Evolutionary conservation across 805 yeast genomes (phyloP), one percentile per base, ranked within the genome.

Genomic region (Huiozyma naganishii): DNA sequence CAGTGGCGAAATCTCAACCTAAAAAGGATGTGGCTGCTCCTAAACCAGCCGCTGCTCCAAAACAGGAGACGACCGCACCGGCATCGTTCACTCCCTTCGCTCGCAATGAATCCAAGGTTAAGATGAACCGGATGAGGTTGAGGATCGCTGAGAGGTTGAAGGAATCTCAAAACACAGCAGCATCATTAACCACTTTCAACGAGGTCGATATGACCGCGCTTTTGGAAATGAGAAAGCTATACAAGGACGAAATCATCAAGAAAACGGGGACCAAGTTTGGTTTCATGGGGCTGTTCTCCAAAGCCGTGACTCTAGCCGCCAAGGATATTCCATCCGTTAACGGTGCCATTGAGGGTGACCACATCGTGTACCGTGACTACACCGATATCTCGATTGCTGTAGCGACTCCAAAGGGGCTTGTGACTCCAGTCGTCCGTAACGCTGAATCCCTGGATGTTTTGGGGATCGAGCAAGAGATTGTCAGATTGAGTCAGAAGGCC

Each of bases 111-210:
- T 83, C 80, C 63, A 79, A 88, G 65, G 94, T 92, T 52, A 90
- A 90, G 76, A 90, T 90, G 97, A 92, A 89, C 80, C 85, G 98
- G 74, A 92, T 90, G 97, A 83, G 98, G 72, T 70, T 86, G 71
- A 86, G 98, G 76, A 92, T 92, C 54, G 95, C 98, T 48, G 97
- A 90, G 74, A 86, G 98, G 72, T 83, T 90, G 64, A 90, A 90
- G 86, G 97, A 92, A 74, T 85, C 97, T 32, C 98, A 90, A 72
- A 92, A 92, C 76, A 89, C 97, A 45, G 95, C 97, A 53, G 98
- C 98, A 34, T 86, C 97, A 39, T 78, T 90, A 63, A 90, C 98
- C 45, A 90, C 98, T 41, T 90, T 90, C 78, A 90, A 90, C 71
- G 98, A 90, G 73, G 95, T 87, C 51, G 98, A 90, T 70, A 92